Evolutionary conservation across 2,329 filamentous ascomycete genomes (phyloP).

Genomic region (Diaporthe citriasiana): DNA sequence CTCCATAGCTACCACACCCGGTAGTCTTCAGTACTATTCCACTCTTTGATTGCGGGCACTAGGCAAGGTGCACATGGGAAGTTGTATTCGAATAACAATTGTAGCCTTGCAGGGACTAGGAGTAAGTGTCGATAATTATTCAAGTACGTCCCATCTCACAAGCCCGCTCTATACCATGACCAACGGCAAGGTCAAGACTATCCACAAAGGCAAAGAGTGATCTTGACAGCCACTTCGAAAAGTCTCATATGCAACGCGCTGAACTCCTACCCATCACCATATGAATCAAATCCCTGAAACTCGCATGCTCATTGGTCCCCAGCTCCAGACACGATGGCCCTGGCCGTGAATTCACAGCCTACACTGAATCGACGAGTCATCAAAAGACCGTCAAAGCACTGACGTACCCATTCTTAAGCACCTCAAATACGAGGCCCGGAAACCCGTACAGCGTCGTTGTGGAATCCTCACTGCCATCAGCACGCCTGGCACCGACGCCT

Average conservation of each 20-base stretch:
- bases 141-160: neutral
- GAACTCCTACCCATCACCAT: neutral
- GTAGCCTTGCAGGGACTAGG: neutral
- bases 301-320: neutral
- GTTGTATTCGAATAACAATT: neutral
- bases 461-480: constrained; percentile 69
- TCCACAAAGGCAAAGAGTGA: neutral
- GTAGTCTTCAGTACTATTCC: no score
- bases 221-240: neutral
- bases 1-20: no score
- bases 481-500: constrained; percentile 63
- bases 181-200: no score
- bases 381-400: constrained; percentile 92
- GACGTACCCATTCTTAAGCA: constrained; percentile 91
- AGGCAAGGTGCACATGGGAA: neutral
- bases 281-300: neutral
- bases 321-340: neutral
- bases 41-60: no score
- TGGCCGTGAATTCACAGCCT: neutral
- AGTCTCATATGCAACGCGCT: neutral
- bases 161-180: neutral
- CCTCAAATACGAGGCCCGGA: constrained; percentile 94
- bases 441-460: constrained; percentile 93
- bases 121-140: neutral
- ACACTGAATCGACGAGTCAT: constrained; percentile 45